Conservation (phyloP, 805 yeast genomes). For the Yarrowia bubula region DNA sequence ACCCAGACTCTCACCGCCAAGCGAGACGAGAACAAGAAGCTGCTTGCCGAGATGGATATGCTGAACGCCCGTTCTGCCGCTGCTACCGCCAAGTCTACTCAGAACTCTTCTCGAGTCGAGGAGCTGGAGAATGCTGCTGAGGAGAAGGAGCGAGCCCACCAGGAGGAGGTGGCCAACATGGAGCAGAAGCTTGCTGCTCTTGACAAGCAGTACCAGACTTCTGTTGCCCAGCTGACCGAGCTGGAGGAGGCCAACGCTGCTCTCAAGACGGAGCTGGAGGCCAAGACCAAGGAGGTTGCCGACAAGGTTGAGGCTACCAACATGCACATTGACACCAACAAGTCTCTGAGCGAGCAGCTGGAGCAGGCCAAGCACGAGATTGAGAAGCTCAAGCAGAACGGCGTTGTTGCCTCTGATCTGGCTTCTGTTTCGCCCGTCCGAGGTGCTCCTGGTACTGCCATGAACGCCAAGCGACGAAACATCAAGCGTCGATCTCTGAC, state of each 20-base stretch:
- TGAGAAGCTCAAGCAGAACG: conserved; percentile 36
- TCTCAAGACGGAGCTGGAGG: conserved; percentile 22
- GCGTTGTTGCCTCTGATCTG: conserved; percentile 31
- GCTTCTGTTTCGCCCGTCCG: conserved; percentile 32
- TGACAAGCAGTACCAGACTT: conserved; percentile 35
- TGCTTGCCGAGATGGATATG: conserved; percentile 57
- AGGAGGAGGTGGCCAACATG: conserved; percentile 30
- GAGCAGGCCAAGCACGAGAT: conserved; percentile 35
- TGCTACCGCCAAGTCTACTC: conserved; percentile 24
- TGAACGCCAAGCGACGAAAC: conserved; percentile 36
- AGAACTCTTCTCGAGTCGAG: conserved; percentile 22
- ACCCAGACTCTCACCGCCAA: conserved; percentile 80
- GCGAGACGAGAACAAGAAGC: conserved; percentile 75
- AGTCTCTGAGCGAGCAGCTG: conserved; percentile 38
- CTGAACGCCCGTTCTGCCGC: conserved; percentile 30
- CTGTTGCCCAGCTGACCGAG: conserved; percentile 32
- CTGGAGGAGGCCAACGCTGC: conserved; percentile 23
- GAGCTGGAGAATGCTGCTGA: conserved; percentile 37
- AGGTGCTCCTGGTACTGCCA: conserved; percentile 33
- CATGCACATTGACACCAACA: conserved; percentile 33
- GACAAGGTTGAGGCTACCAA: conserved; percentile 6
- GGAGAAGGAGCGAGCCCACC: conserved; percentile 30
- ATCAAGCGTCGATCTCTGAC: conserved; percentile 36
- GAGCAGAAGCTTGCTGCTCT: conserved; percentile 32
- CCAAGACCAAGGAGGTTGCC: conserved; percentile 27